Conservation (phyloP, 2,329 filamentous ascomycete species). For the Exophiala calicioides region DNA sequence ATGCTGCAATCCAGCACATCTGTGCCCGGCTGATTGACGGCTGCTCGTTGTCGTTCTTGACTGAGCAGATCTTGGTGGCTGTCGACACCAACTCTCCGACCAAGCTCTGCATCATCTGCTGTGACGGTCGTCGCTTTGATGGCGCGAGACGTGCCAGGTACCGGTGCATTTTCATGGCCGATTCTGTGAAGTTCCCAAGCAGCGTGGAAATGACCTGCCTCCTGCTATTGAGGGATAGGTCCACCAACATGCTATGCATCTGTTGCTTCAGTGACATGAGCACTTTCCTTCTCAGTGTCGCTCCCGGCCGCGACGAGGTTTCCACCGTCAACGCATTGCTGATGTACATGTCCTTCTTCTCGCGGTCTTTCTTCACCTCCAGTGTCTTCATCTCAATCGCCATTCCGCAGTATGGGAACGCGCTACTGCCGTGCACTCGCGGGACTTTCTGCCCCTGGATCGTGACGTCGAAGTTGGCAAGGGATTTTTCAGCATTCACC, state of each 20-base stretch:
- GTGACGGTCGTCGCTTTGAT: constrained; percentile 55
- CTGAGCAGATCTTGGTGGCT: constrained; percentile 57
- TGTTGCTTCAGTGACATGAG: constrained; percentile 78
- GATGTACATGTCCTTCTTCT: constrained; percentile 58
- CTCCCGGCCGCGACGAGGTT: constrained; percentile 68
- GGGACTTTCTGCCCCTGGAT: constrained; percentile 58
- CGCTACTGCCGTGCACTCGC: constrained; percentile 45
- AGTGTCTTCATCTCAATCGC: constrained; percentile 73
- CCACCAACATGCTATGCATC: constrained; percentile 79
- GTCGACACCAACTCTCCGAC: constrained; percentile 67
- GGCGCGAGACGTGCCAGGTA: constrained; percentile 65
- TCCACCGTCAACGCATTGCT: constrained; percentile 79
- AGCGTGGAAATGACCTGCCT: constrained; percentile 72
- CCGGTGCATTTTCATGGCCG: constrained; percentile 70
- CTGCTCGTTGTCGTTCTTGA: constrained; percentile 53
- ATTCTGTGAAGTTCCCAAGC: constrained; percentile 71
- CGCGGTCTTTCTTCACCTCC: constrained; percentile 69
- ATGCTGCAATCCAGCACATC: constrained; percentile 64
- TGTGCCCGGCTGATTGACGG: constrained; percentile 59
- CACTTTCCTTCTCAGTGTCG: constrained; percentile 77
- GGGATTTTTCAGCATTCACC: constrained; percentile 75
- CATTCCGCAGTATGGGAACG: constrained; percentile 89
- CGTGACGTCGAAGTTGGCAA: constrained; percentile 75
- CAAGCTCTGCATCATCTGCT: constrained; percentile 63
- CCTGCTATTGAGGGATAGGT: constrained; percentile 73